Percentiles rank a stretch among this genome's conserved stretches.
Conservation (phyloP, 2,329 filamentous ascomycete genomes). For the Paecilomyces variotii region DNA sequence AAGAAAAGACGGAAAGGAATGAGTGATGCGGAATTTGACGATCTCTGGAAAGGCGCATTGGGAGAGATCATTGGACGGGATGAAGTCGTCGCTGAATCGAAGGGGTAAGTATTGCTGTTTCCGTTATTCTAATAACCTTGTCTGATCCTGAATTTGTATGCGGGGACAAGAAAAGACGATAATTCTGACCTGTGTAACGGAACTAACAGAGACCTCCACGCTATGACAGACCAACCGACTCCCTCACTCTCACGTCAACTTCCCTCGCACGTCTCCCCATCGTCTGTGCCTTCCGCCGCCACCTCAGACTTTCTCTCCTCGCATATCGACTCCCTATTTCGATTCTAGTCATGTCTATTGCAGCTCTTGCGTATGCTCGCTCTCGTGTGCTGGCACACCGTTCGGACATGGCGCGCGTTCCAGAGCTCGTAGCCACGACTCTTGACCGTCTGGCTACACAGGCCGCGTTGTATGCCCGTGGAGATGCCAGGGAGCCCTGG, state of each 20-base stretch:
- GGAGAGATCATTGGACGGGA: conserved; percentile 48
- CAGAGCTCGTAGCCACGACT: conserved; percentile 73
- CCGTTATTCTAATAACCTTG: conserved; percentile 8
- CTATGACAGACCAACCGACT: conserved; percentile 63
- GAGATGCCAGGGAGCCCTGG: conserved; percentile 63
- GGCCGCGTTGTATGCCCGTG: conserved; percentile 66
- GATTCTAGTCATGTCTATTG: conserved; percentile 38
- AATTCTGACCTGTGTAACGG: conserved; percentile 44
- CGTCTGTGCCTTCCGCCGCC: conserved; percentile 44
- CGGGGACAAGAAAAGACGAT: conserved; percentile 14
- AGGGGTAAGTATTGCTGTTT: conserved; percentile 45
- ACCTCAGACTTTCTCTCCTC: conserved; percentile 41
- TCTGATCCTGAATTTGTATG: conserved; percentile 9
- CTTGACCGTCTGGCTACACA: conserved; percentile 76
- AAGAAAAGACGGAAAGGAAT: conserved; percentile 74
- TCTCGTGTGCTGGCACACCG: conserved; percentile 55
- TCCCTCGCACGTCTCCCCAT: conserved; percentile 89
- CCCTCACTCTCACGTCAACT: conserved; percentile 67
- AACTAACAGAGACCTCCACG: conserved; percentile 79
- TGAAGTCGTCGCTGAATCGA: conserved; percentile 49
- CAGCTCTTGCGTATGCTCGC: conserved; percentile 54
- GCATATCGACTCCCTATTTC: conserved; percentile 44
- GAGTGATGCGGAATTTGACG: conserved; percentile 82
- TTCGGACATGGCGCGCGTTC: conserved; percentile 64
- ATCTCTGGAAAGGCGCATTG: conserved; percentile 54